phyloP scores from a whole-genome alignment of 192 early-diverging fungal genomes.

The Coemansia sp. region DNA sequence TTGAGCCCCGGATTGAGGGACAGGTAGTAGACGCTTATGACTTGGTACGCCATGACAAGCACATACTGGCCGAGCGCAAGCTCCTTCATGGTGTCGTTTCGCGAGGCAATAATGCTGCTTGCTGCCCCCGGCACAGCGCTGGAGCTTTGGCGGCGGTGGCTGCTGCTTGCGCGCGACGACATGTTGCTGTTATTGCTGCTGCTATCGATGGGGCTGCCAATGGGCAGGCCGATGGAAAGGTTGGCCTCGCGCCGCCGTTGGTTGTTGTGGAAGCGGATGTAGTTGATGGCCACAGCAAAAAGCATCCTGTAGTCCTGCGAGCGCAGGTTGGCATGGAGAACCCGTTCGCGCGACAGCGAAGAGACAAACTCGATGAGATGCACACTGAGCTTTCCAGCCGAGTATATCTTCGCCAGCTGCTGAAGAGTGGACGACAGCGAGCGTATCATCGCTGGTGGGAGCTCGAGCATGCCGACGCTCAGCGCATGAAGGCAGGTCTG shows the following conservation, averaged over 20 bases:
- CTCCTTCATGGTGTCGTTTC: constrained; percentile 13
- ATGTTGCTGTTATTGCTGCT: constrained; percentile 15
- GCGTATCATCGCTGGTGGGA: constrained; percentile 76
- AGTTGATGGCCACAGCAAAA: constrained; percentile 89
- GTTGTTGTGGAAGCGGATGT: constrained; percentile 63
- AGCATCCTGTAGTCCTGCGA: constrained; percentile 79
- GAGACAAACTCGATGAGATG: constrained; percentile 91
- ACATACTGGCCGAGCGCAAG: constrained; percentile 75
- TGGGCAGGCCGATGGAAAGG: constrained; percentile 1
- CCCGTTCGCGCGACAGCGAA: constrained; percentile 76
- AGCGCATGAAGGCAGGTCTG: constrained; percentile 82
- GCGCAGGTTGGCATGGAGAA: constrained; percentile 77
- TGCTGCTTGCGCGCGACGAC: constrained; percentile 12
- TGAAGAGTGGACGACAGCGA: constrained; percentile 67
- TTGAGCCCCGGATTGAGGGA: constrained; percentile 73
- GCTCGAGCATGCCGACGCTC: constrained; percentile 74
- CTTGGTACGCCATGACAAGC: constrained; percentile 89
- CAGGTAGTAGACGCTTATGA: constrained; percentile 87
- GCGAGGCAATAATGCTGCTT: background rate
- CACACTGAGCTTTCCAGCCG: constrained; percentile 72
- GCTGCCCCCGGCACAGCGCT: background rate
- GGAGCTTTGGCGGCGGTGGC: constrained; percentile 3
- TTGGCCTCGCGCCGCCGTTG: constrained; percentile 39
- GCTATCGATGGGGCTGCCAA: background rate
- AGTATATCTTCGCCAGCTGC: constrained; percentile 81